Percentiles rank a stretch among this genome's conserved stretches.
These are phyloP conservation scores for Solanum virginianum DNA, from an alignment of 257 asterid species.

Conservation along the genomic window DNA sequence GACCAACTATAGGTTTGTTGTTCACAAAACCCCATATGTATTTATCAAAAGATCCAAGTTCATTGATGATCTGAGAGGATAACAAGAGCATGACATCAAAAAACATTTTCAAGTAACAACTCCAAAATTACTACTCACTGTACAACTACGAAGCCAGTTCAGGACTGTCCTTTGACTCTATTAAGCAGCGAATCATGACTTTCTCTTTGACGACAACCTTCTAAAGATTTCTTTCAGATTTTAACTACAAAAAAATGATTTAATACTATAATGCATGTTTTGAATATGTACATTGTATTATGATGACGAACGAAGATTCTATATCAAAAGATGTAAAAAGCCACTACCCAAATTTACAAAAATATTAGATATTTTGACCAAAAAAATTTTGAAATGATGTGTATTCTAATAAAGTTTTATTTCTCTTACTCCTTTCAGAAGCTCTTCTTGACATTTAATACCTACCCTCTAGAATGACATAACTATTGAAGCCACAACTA, in stretches of 20 bases:
- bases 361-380: background rate
- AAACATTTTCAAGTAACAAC: background rate
- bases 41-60: slow-evolving; percentile 72
- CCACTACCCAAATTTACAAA: background rate
- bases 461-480: background rate
- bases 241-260: background rate
- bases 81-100: background rate
- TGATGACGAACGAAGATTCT: background rate
- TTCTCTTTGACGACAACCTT: background rate
- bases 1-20: slow-evolving; percentile 57
- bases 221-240: background rate
- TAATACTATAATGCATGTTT: background rate
- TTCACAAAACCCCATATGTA: slow-evolving; percentile 85
- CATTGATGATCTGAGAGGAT: slow-evolving; percentile 52
- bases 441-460: background rate
- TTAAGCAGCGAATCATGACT: background rate
- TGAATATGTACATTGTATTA: background rate
- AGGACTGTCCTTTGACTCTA: background rate
- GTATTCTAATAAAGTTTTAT: background rate
- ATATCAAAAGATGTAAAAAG: background rate
- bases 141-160: background rate
- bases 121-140: background rate
- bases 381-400: background rate
- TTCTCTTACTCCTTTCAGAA: background rate
- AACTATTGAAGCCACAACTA: background rate